Evolutionary conservation across 164 flowering plant species (phyloP).

Genomic region (Annona cherimola): DNA sequence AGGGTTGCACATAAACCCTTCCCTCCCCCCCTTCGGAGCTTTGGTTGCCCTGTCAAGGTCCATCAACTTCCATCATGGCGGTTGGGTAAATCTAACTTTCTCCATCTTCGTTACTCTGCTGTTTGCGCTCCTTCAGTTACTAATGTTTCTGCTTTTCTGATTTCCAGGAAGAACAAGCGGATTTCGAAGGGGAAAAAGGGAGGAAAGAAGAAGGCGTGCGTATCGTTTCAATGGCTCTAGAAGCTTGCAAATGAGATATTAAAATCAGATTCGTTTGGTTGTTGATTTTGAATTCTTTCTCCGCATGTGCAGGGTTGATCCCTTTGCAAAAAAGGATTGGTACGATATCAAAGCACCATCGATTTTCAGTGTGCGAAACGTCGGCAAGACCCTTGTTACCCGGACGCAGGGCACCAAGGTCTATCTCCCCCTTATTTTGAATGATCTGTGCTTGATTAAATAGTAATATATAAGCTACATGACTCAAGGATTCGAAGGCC

Average conservation of each 20-base stretch:
- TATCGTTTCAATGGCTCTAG: not conserved
- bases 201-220: slow-evolving; percentile 95
- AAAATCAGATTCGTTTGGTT: no score
- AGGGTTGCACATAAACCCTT: no score
- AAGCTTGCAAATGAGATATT: not conserved
- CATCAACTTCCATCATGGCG: slow-evolving; percentile 20
- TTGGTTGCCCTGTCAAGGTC: slow-evolving; percentile 6
- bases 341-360: slow-evolving; percentile 87
- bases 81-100: slow-evolving; percentile 16
- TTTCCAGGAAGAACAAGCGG: slow-evolving; percentile 86
- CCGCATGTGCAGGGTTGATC: slow-evolving; percentile 49
- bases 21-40: not conserved
- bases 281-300: not conserved
- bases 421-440: not conserved
- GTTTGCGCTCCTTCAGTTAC: not conserved
- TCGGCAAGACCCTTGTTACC: slow-evolving; percentile 85
- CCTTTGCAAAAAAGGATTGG: slow-evolving; percentile 91
- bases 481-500: no score
- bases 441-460: not conserved
- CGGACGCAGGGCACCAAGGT: slow-evolving; percentile 97
- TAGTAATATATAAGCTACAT: no score
- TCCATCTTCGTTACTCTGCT: not conserved
- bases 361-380: slow-evolving; percentile 44
- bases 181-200: slow-evolving; percentile 96
- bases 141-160: not conserved